Conservation (phyloP, 345 rosid genomes). For the Rubroshorea leprosula region DNA sequence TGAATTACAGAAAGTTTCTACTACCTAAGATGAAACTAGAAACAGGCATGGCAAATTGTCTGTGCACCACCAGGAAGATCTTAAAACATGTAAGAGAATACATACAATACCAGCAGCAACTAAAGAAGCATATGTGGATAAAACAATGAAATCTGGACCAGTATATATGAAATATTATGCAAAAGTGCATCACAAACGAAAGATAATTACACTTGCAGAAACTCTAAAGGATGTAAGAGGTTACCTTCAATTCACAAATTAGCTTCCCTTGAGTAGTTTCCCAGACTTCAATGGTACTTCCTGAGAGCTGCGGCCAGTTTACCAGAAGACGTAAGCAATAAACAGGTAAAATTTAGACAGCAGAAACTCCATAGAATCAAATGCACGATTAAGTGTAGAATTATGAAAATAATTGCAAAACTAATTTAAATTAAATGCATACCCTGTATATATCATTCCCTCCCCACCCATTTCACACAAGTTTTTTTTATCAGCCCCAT, state of each 20-base stretch:
- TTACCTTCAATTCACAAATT: slow-evolving; percentile 92
- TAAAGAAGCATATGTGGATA: background rate
- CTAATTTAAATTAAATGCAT: no score
- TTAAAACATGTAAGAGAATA: background rate
- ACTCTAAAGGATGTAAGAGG: slow-evolving; percentile 8
- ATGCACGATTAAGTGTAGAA: background rate
- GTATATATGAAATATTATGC: background rate
- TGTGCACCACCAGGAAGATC: background rate
- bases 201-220: background rate
- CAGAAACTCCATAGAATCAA: background rate
- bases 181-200: background rate
- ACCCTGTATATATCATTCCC: slow-evolving; percentile 91
- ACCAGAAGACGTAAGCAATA: slow-evolving; percentile 12
- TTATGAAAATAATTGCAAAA: slow-evolving; percentile 2
- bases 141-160: background rate
- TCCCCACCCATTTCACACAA: no score
- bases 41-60: background rate
- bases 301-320: slow-evolving; percentile 61
- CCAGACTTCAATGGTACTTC: slow-evolving; percentile 97
- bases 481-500: no score
- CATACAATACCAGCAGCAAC: background rate
- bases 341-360: background rate
- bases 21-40: background rate
- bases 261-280: slow-evolving; percentile 95
- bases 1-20: background rate